phyloP scores from a whole-genome alignment of 345 rosid genomes.

The Citrus reticulata region DNA sequence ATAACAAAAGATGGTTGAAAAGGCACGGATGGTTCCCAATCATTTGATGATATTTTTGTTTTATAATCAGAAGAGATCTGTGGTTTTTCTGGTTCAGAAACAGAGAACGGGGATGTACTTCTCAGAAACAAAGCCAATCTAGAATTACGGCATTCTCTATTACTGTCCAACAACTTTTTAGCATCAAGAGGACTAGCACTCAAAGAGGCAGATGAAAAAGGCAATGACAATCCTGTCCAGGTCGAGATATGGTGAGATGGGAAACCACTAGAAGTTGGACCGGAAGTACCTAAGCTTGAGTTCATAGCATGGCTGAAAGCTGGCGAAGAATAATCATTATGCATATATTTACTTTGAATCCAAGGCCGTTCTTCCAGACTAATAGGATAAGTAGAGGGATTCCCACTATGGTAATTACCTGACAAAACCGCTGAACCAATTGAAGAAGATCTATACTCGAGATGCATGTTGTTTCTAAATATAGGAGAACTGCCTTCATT shows the following conservation, averaged over 20 bases:
- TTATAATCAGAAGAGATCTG: constrained; percentile 23
- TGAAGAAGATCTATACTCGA: constrained; percentile 36
- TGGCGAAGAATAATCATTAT: background rate
- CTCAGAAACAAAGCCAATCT: constrained; percentile 33
- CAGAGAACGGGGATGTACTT: constrained; percentile 33
- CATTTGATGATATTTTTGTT: constrained; percentile 45
- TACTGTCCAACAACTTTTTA: constrained; percentile 30
- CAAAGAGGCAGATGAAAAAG: constrained; percentile 33
- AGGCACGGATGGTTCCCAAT: constrained; percentile 92
- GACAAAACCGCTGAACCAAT: constrained; percentile 26
- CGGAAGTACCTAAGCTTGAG: constrained; percentile 17
- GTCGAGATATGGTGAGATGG: constrained; percentile 24
- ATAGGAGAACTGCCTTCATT: constrained; percentile 32
- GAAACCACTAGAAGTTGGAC: constrained; percentile 9
- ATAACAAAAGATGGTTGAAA: constrained; percentile 67
- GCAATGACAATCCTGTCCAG: constrained; percentile 31
- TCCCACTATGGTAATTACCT: constrained; percentile 21
- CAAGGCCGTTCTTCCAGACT: constrained; percentile 16
- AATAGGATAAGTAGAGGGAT: constrained; percentile 25
- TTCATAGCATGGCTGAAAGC: background rate
- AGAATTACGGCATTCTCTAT: constrained; percentile 21
- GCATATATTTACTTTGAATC: constrained; percentile 6
- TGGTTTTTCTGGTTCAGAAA: constrained; percentile 33
- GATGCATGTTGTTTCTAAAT: constrained; percentile 38
- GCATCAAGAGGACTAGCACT: constrained; percentile 30